phyloP scores from a whole-genome alignment of 2,329 filamentous ascomycete species.

The Leptographium flavum region DNA sequence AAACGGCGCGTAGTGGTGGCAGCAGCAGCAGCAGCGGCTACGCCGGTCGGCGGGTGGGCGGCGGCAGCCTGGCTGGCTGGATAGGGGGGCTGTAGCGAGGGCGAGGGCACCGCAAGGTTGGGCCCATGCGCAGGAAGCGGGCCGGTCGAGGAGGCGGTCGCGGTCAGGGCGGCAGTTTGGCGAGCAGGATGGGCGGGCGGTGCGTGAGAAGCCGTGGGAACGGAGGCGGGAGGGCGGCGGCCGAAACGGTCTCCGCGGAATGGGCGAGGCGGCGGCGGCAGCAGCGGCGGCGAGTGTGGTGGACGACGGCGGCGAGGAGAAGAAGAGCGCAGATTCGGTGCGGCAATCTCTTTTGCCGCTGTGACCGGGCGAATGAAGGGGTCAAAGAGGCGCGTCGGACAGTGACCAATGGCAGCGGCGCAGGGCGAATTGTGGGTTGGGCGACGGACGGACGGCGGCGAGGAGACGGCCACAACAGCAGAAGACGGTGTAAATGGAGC shows the following conservation, averaged over 20 bases:
- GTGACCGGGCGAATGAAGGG: conserved; percentile 3
- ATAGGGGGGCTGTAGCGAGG: conserved; percentile 19
- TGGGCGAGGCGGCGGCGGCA: not conserved
- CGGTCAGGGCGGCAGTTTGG: conserved; percentile 5
- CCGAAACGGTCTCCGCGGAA: conserved; percentile 27
- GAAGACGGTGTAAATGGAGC: too few species aligned
- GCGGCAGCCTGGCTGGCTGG: conserved; percentile 15
- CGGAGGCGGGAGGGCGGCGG: conserved; percentile 26
- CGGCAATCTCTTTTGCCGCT: conserved; percentile 8
- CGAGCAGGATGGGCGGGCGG: conserved; percentile 12
- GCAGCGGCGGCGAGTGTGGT: not conserved
- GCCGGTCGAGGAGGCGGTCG: not conserved
- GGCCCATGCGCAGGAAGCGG: not conserved
- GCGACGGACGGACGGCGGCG: not conserved
- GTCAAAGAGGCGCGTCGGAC: not conserved
- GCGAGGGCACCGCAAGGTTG: conserved; percentile 9
- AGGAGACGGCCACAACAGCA: not conserved
- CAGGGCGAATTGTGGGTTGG: not conserved
- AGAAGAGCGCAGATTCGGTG: not conserved
- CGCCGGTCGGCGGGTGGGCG: not conserved
- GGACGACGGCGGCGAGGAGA: not conserved
- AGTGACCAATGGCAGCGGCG: conserved; percentile 7
- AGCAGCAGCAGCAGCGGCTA: not conserved
- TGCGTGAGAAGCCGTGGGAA: conserved; percentile 35
- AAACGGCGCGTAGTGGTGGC: not conserved